Conservation (phyloP, 768 basidiomycete species). For the Tubosaeta sp. region DNA sequence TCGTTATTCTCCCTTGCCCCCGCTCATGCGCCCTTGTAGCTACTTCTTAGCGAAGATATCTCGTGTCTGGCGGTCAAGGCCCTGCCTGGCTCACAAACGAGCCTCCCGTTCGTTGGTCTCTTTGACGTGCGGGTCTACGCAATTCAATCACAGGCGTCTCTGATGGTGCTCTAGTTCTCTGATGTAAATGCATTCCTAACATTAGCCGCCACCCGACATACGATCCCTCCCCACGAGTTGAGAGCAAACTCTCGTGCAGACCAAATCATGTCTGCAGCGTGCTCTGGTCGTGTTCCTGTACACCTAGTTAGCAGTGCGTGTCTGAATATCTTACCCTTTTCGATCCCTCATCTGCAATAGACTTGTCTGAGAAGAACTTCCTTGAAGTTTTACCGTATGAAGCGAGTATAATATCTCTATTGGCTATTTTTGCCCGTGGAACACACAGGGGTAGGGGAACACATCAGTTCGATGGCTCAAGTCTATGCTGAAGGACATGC, state of each 20-base stretch:
- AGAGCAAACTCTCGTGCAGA: constrained; percentile 55
- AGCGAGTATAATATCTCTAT: constrained; percentile 57
- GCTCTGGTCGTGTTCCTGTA: constrained; percentile 68
- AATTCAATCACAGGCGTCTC: background rate
- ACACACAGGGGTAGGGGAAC: constrained; percentile 60
- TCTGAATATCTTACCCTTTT: background rate
- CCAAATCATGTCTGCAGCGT: constrained; percentile 71
- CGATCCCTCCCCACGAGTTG: constrained; percentile 56
- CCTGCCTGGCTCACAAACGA: constrained; percentile 18
- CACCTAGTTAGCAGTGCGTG: constrained; percentile 72
- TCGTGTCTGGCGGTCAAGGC: constrained; percentile 61
- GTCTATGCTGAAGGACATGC: constrained; percentile 1
- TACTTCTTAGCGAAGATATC: constrained; percentile 57
- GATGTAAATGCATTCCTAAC: constrained; percentile 88
- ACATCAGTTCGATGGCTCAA: background rate
- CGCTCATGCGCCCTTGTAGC: constrained; percentile 33
- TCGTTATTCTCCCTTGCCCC: background rate
- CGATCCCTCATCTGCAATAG: constrained; percentile 33
- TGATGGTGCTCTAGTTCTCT: constrained; percentile 51
- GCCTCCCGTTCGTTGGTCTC: constrained; percentile 47
- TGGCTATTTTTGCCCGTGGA: constrained; percentile 66
- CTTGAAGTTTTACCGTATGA: constrained; percentile 59
- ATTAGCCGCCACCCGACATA: constrained; percentile 75
- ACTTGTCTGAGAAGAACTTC: constrained; percentile 83
- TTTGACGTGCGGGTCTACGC: constrained; percentile 59